Percentiles rank a stretch among this genome's conserved stretches.
phyloP scores from a whole-genome alignment of 2,329 filamentous ascomycete species.

The Alternaria postmessia region DNA sequence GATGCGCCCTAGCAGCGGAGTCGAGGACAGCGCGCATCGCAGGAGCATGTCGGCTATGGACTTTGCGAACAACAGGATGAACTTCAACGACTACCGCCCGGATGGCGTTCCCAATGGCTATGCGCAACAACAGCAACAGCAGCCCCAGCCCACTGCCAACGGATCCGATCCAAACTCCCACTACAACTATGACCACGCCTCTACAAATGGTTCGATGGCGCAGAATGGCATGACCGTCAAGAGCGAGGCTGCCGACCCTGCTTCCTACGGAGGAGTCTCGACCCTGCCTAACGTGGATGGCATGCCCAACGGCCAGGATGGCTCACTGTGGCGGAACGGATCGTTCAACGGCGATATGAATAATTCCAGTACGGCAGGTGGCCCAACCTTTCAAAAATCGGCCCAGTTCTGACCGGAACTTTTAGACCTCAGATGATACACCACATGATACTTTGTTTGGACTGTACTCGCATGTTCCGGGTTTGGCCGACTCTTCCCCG shows the following conservation, averaged over 20 bases:
- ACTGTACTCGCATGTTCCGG: constrained; percentile 56
- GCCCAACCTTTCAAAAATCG: constrained; percentile 55
- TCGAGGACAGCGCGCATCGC: constrained; percentile 43
- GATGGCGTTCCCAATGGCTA: constrained; percentile 40
- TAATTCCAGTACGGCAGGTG: constrained; percentile 56
- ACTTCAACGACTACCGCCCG: constrained; percentile 49
- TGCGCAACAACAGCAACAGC: constrained; percentile 28
- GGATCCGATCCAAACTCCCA: constrained; percentile 35
- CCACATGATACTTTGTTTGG: constrained; percentile 59
- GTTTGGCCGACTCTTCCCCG: constrained; percentile 52
- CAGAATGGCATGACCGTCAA: constrained; percentile 49
- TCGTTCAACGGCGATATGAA: constrained; percentile 53
- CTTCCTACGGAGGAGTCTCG: constrained; percentile 45
- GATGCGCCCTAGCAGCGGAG: constrained; percentile 52
- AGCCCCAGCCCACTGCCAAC: constrained; percentile 15
- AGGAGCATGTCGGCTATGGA: constrained; percentile 49
- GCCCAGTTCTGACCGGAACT: constrained; percentile 53
- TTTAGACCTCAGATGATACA: constrained; percentile 55
- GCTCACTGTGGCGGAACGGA: constrained; percentile 54
- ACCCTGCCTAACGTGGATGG: constrained; percentile 48
- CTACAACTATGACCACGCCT: constrained; percentile 45
- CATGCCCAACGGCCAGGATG: constrained; percentile 48
- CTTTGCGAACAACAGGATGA: constrained; percentile 43
- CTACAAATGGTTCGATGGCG: constrained; percentile 42
- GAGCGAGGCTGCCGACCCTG: constrained; percentile 40